A percentile compares a stretch with the other conserved stretches of the same genome.
phyloP scores from a whole-genome alignment of 148 eudicot genomes.

The Simmondsia chinensis region DNA sequence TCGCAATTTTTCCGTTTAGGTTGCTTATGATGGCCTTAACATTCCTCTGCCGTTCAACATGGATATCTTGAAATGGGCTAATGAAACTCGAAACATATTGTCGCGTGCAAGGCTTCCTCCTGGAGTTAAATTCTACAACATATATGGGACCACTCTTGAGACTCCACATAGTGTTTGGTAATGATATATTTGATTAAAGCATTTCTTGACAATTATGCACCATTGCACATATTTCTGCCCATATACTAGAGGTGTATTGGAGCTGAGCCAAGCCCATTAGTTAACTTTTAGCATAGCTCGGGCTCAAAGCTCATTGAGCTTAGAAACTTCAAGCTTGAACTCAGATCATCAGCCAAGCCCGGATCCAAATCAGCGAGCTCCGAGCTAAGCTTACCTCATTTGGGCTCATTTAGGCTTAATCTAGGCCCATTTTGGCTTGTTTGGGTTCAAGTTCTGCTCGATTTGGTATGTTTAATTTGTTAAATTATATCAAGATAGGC shows the following conservation, averaged over 20 bases:
- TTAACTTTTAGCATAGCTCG: background rate
- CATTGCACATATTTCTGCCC: too few species aligned
- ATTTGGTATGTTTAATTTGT: too few species aligned
- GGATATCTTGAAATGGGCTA: slow-evolving; percentile 79
- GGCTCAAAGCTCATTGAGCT: too few species aligned
- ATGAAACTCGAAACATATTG: slow-evolving; percentile 64
- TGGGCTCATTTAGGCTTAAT: background rate
- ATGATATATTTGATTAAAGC: background rate
- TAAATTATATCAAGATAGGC: too few species aligned
- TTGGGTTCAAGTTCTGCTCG: too few species aligned
- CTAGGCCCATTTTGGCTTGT: background rate
- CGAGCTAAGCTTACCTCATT: too few species aligned
- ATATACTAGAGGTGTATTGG: too few species aligned
- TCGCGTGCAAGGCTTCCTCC: slow-evolving; percentile 62
- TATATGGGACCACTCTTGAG: slow-evolving; percentile 77
- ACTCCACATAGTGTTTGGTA: slow-evolving; percentile 97
- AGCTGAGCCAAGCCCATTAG: too few species aligned
- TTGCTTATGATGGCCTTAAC: slow-evolving; percentile 47
- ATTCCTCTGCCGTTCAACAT: slow-evolving; percentile 77
- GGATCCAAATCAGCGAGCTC: too few species aligned
- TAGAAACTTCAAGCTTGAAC: too few species aligned
- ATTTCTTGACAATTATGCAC: background rate
- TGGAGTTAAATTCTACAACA: slow-evolving; percentile 80
- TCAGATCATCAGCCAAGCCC: too few species aligned
- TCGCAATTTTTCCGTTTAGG: slow-evolving; percentile 33